A percentile compares a stretch with the other conserved stretches of the same genome.
These are phyloP conservation scores for Apophysomyces sp. DNA, from an alignment of 371 early-diverging fungal species.

Conservation along the genomic window DNA sequence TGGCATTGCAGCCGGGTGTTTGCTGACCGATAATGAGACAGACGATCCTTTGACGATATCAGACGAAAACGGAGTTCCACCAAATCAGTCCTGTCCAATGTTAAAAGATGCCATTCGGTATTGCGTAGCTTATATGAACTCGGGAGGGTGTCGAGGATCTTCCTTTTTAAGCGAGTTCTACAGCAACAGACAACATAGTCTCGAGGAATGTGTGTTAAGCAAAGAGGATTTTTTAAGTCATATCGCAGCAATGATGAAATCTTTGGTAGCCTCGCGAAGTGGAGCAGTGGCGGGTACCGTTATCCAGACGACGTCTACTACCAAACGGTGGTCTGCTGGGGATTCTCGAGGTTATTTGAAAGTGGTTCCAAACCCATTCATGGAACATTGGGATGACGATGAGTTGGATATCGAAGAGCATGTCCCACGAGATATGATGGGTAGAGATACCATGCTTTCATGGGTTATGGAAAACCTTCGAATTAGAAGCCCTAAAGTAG, in stretches of 20 bases:
- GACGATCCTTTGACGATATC: slow-evolving; percentile 23
- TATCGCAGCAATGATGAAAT: slow-evolving; percentile 46
- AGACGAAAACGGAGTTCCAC: not conserved
- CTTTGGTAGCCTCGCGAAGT: slow-evolving; percentile 4
- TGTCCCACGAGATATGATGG: slow-evolving; percentile 29
- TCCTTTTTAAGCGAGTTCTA: slow-evolving; percentile 32
- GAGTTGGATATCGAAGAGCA: slow-evolving; percentile 14
- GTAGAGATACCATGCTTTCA: slow-evolving; percentile 26
- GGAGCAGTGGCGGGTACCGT: not conserved
- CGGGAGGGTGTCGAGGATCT: slow-evolving; percentile 26
- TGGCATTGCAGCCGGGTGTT: slow-evolving; percentile 43
- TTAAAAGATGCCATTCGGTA: slow-evolving; percentile 24
- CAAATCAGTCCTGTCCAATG: slow-evolving; percentile 1
- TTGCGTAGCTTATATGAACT: slow-evolving; percentile 20
- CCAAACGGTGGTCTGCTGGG: slow-evolving; percentile 17
- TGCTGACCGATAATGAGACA: slow-evolving; percentile 20
- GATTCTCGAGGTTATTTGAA: slow-evolving; percentile 32
- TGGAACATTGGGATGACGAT: slow-evolving; percentile 12
- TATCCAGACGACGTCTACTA: not conserved
- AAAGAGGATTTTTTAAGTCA: slow-evolving; percentile 43
- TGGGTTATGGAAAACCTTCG: slow-evolving; percentile 39
- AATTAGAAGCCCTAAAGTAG: slow-evolving; percentile 24
- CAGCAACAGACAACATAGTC: slow-evolving; percentile 7
- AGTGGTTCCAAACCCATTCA: slow-evolving; percentile 21
- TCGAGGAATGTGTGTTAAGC: slow-evolving; percentile 30